phyloP scores from a whole-genome alignment of 78 protist genomes.

The Dictyostelium brefeldianum region DNA sequence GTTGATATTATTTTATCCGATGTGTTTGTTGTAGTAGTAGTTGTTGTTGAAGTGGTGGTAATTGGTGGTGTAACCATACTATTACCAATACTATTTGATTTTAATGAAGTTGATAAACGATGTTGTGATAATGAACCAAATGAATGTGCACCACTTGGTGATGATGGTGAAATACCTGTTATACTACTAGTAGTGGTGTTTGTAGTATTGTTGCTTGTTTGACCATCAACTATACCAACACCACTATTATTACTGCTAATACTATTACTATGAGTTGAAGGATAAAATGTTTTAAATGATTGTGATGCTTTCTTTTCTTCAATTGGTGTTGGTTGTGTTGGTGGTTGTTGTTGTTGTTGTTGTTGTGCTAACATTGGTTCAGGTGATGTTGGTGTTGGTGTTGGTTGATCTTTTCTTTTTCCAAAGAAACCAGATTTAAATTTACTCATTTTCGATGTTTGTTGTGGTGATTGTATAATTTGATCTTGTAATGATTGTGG shows the following conservation, averaged over 20 bases:
- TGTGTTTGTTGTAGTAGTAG: neutral
- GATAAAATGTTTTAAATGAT: conserved; percentile 30
- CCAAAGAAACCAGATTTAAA: neutral
- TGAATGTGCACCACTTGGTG: conserved; percentile 26
- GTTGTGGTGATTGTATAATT: conserved; percentile 1
- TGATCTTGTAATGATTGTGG: neutral
- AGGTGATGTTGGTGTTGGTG: neutral
- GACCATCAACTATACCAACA: neutral
- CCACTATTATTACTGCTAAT: neutral
- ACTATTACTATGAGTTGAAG: conserved; percentile 3
- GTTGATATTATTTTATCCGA: neutral
- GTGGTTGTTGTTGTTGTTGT: neutral
- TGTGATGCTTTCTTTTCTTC: neutral
- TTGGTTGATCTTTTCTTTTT: neutral
- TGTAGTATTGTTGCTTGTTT: neutral
- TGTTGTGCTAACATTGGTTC: neutral
- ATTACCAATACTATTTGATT: neutral
- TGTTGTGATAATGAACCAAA: conserved; percentile 64
- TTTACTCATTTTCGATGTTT: neutral
- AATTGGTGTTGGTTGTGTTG: neutral
- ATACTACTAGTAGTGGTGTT: neutral
- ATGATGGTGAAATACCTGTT: conserved; percentile 10
- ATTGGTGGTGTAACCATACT: neutral
- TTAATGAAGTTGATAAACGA: conserved; percentile 40
- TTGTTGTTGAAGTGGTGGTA: neutral